Evolutionary conservation across 495 filamentous ascomycete species (phyloP), one percentile per base, ranked within the genome.

Genomic region (Extremus antarcticus): DNA sequence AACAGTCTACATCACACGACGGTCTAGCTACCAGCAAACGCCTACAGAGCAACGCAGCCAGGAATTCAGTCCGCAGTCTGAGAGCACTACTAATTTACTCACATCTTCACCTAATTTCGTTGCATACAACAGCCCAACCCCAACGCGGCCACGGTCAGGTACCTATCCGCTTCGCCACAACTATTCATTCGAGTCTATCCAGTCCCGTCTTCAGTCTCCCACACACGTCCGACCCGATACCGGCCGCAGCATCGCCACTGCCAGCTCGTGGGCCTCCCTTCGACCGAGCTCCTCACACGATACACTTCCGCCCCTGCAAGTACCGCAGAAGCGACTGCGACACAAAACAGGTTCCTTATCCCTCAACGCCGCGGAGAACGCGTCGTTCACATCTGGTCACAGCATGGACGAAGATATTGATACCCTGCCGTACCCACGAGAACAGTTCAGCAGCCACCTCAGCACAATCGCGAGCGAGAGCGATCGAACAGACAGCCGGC

Each of bases 391-490:
- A 52, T 21, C 50, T 4, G 48, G 47, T 22, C 50, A 51, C 45
- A 39, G 23, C 20, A 58, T 58, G 54, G 51, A 25, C 16, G 55
- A 62, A 20, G 59, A 62, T 4, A 25, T 54, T 13, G 59, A 62
- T 40, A 46, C 40, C 0, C 29, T 57, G 38, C 59, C 59, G 1
- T 62, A 55, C 41, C 59, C 59, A 17, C 54, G 59, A 20, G 16
- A 58, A 10, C 55, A 35, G 15, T 57, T 66, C 61, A 68, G 57
- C 55, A 66, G 64, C 46, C 56, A 64, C 50, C 63, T 71, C 38
- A 70, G 67, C 51, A 71, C 68, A 23, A 71, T 71, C 53, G 58
- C 59, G 19, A 70, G 67, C 17, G 68, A 69, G 47, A 68, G 67
- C 25, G 67, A 69, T 21, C 11, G 54, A 46, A 49, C 38, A 2